These are phyloP conservation scores for Phytophthora aleatoria DNA, from an alignment of 352 stramenopile genomes.

Conservation along the genomic window DNA sequence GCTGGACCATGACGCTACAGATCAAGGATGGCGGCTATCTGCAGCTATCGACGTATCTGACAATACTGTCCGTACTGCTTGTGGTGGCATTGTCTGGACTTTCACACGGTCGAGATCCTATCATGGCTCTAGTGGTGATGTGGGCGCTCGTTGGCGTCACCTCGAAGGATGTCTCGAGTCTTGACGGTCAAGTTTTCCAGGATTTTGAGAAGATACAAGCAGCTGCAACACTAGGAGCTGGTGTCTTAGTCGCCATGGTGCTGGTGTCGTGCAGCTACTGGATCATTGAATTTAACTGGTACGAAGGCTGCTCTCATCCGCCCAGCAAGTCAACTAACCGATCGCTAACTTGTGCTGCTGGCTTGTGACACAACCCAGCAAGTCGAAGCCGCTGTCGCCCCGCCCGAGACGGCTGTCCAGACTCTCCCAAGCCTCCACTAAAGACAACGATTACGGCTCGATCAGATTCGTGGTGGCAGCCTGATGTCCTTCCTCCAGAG, in stretches of 20 bases:
- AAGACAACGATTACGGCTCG: constrained; percentile 38
- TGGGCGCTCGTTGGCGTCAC: constrained; percentile 61
- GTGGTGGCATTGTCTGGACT: constrained; percentile 48
- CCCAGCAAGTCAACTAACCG: constrained; percentile 15
- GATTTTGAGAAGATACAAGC: constrained; percentile 52
- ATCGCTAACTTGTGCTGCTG: constrained; percentile 21
- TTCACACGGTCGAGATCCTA: constrained; percentile 53
- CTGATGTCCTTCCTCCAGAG: constrained; percentile 4
- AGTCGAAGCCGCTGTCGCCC: constrained; percentile 12
- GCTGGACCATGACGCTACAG: constrained; percentile 61
- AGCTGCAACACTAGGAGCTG: constrained; percentile 42
- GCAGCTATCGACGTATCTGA: constrained; percentile 47
- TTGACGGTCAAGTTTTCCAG: constrained; percentile 25
- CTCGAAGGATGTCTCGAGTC: constrained; percentile 37
- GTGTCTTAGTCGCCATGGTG: constrained; percentile 32
- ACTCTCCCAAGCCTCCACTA: constrained; percentile 26
- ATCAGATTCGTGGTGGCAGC: constrained; percentile 25
- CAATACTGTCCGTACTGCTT: constrained; percentile 49
- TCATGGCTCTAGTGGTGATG: constrained; percentile 55
- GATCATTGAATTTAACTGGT: constrained; percentile 30
- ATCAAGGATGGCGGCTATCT: constrained; percentile 41
- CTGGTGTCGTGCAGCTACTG: constrained; percentile 42
- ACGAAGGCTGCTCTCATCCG: constrained; percentile 16
- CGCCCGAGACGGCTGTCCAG: constrained; percentile 20
- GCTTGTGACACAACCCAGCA: constrained; percentile 15